These are phyloP conservation scores for Rhytidiadelphus loreus DNA, from an alignment of 225 moss, liverwort and hornwort species.

Conservation along the genomic window DNA sequence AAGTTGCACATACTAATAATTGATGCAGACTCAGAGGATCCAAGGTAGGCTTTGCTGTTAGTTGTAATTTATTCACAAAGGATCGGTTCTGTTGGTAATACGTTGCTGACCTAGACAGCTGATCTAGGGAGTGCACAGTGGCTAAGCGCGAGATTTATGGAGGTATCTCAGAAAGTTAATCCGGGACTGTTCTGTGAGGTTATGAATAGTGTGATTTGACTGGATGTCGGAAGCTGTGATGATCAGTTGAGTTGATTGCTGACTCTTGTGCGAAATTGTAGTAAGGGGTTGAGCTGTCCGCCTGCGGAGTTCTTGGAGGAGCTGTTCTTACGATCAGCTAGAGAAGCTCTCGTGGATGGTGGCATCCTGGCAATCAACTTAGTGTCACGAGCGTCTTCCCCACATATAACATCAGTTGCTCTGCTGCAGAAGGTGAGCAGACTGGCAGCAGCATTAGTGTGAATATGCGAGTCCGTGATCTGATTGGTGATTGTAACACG, in stretches of 20 bases:
- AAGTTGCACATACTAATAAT: constrained; percentile 69
- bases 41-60: constrained; percentile 34
- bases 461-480: not conserved
- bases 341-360: constrained; percentile 47
- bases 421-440: constrained; percentile 51
- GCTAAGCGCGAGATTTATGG: not conserved
- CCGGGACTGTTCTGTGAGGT: not conserved
- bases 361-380: constrained; percentile 79
- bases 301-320: constrained; percentile 81
- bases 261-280: constrained; percentile 1
- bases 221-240: not conserved
- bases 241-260: not conserved
- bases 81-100: not conserved
- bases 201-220: not conserved
- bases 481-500: not conserved
- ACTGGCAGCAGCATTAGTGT: not conserved
- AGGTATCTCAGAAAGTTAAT: not conserved
- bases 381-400: constrained; percentile 64
- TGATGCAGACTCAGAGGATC: constrained; percentile 87
- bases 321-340: constrained; percentile 54
- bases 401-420: constrained; percentile 50
- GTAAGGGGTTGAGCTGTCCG: constrained; percentile 88
- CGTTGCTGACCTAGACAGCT: not conserved
- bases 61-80: not conserved
- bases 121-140: not conserved